A percentile compares a stretch with the other conserved stretches of the same genome.
Evolutionary conservation across 371 early-diverging fungal genomes (phyloP).

Genomic region (Rhizopus arrhizus): DNA sequence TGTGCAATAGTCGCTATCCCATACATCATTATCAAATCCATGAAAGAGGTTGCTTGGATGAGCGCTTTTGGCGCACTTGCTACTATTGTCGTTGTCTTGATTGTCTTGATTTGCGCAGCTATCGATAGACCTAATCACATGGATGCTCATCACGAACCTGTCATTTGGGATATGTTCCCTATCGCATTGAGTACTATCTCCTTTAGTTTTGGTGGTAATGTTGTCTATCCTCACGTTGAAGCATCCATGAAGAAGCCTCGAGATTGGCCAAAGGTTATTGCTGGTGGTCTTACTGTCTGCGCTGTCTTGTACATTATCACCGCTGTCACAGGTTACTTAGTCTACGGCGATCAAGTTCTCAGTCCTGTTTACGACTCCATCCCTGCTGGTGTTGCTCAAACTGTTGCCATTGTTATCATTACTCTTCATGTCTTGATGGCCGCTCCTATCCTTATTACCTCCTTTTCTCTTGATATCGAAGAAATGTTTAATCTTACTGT

Average conservation of each 20-base stretch:
- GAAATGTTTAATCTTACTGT: constrained; percentile 54
- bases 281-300: constrained; percentile 71
- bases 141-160: constrained; percentile 41
- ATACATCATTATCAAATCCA: constrained; percentile 58
- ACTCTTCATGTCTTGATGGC: constrained; percentile 79
- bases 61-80: constrained; percentile 64
- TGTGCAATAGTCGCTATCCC: constrained; percentile 56
- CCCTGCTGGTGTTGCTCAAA: constrained; percentile 60
- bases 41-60: constrained; percentile 66
- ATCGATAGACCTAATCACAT: constrained; percentile 33
- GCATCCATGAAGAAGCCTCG: constrained; percentile 79
- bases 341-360: constrained; percentile 71
- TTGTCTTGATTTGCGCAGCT: constrained; percentile 48
- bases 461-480: constrained; percentile 72
- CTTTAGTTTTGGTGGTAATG: constrained; percentile 82
- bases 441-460: constrained; percentile 76
- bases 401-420: constrained; percentile 69
- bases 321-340: constrained; percentile 78
- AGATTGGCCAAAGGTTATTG: constrained; percentile 72
- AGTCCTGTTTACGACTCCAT: constrained; percentile 79
- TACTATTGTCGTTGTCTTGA: constrained; percentile 47
- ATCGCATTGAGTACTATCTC: constrained; percentile 68
- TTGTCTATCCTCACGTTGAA: constrained; percentile 85
- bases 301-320: constrained; percentile 76
- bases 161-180: constrained; percentile 59